Percentiles rank a stretch among this genome's conserved stretches.
phyloP scores from a whole-genome alignment of 1,139 yeast species.

The Hyphopichia pseudoburtonii region DNA sequence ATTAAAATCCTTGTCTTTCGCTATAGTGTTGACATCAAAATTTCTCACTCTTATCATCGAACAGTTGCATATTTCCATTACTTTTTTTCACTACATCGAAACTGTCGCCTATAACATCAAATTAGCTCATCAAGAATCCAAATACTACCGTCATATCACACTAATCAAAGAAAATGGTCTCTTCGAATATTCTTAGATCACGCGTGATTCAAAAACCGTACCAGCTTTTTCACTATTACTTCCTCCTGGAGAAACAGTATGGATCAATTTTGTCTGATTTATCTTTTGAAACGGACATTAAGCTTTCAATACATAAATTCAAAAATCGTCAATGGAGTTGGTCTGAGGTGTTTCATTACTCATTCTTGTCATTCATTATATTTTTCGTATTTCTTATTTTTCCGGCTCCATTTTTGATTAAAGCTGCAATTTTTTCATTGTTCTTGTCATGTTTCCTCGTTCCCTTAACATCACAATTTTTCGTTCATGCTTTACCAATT shows the following conservation, averaged over 20 bases:
- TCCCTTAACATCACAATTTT: conserved; percentile 84
- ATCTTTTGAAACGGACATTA: conserved; percentile 59
- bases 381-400: conserved; percentile 52
- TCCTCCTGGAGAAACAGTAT: conserved; percentile 59
- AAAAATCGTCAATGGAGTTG: conserved; percentile 48
- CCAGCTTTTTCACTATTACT: conserved; percentile 49
- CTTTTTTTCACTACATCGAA: no score
- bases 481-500: conserved; percentile 81
- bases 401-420: conserved; percentile 50
- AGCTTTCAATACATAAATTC: conserved; percentile 47
- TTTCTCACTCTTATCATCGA: no score
- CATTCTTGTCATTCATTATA: conserved; percentile 48
- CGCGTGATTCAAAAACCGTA: conserved; percentile 39
- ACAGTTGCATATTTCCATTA: no score
- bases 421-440: conserved; percentile 39
- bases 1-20: no score
- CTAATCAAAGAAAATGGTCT: not conserved
- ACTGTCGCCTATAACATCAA: no score
- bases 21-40: no score
- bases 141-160: no score
- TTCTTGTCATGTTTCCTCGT: conserved; percentile 49
- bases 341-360: conserved; percentile 52
- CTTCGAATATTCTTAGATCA: conserved; percentile 30
- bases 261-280: conserved; percentile 56
- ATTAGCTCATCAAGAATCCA: no score